Evolutionary conservation across 345 rosid species (phyloP).

Genomic region (Boechera divaricarpa): DNA sequence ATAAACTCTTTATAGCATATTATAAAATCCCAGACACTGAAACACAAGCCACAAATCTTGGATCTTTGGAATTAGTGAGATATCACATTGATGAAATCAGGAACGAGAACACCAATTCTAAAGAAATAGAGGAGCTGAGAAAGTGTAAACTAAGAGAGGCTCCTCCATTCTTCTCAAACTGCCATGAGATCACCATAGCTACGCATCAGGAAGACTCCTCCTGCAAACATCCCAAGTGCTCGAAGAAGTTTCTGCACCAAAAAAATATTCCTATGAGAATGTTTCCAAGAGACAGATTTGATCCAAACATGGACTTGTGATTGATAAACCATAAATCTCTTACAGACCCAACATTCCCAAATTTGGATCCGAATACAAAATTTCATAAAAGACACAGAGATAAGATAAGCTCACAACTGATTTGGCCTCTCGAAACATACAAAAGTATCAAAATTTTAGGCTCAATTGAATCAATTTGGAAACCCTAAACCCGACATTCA

Average conservation of each 20-base stretch:
- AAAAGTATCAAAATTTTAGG: neutral
- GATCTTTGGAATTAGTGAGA: neutral
- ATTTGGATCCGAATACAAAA: neutral
- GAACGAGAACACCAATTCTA: slow-evolving; percentile 2
- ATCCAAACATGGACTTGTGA: slow-evolving; percentile 1
- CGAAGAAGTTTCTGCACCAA: slow-evolving; percentile 72
- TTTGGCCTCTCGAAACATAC: neutral
- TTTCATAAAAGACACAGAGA: neutral
- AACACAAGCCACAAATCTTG: slow-evolving; percentile 13
- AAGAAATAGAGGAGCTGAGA: slow-evolving; percentile 14
- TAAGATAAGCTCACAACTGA: neutral
- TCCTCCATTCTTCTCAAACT: slow-evolving; percentile 45
- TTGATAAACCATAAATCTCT: slow-evolving; percentile 8
- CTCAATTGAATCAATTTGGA: slow-evolving; percentile 10
- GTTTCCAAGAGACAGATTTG: neutral
- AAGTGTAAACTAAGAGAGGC: slow-evolving; percentile 14
- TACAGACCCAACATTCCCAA: slow-evolving; percentile 1
- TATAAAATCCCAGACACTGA: neutral
- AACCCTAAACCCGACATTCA: neutral
- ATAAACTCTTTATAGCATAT: neutral
- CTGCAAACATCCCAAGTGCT: slow-evolving; percentile 75
- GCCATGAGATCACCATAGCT: slow-evolving; percentile 90
- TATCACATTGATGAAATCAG: slow-evolving; percentile 14
- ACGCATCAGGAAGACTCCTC: slow-evolving; percentile 83
- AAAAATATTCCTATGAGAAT: neutral